A percentile compares a stretch with the other conserved stretches of the same genome.
Conservation (phyloP, 179 eudicot genomes). For the Heliamphora pulchella region DNA sequence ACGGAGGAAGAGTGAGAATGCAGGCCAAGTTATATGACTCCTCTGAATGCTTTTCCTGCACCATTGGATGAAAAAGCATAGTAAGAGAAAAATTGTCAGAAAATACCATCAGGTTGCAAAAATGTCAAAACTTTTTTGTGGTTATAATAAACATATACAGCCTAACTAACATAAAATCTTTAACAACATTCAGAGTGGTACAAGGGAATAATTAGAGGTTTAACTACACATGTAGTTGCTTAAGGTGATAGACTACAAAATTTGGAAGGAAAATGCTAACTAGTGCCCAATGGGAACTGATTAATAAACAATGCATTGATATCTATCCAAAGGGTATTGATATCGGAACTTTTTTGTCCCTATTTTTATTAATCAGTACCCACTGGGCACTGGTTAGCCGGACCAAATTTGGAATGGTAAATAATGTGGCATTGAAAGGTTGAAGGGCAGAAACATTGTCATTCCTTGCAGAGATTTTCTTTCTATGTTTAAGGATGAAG, state of each 20-base stretch:
- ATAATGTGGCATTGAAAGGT: not conserved
- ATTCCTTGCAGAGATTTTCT: not conserved
- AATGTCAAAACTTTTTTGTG: not conserved
- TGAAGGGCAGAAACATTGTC: not conserved
- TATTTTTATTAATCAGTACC: no score
- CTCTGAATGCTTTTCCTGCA: constrained; percentile 95
- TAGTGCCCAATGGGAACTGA: no score
- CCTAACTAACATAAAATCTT: not conserved
- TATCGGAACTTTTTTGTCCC: no score
- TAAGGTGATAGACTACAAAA: not conserved
- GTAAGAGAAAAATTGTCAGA: not conserved
- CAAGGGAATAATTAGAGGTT: not conserved
- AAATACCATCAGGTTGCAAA: not conserved
- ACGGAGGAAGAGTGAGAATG: constrained; percentile 92
- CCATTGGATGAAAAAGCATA: constrained; percentile 7
- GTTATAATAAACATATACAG: constrained; percentile 4
- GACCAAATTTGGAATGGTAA: not conserved
- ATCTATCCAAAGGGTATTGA: no score
- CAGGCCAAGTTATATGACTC: constrained; percentile 94
- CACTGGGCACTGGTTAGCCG: no score
- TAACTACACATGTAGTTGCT: not conserved
- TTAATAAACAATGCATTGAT: no score
- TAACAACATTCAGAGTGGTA: not conserved
- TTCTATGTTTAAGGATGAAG: not conserved
- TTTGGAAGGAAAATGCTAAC: not conserved